Percentiles rank a stretch among this genome's conserved stretches.
phyloP scores from a whole-genome alignment of 805 yeast species.

The Metschnikowia arizonensis region DNA sequence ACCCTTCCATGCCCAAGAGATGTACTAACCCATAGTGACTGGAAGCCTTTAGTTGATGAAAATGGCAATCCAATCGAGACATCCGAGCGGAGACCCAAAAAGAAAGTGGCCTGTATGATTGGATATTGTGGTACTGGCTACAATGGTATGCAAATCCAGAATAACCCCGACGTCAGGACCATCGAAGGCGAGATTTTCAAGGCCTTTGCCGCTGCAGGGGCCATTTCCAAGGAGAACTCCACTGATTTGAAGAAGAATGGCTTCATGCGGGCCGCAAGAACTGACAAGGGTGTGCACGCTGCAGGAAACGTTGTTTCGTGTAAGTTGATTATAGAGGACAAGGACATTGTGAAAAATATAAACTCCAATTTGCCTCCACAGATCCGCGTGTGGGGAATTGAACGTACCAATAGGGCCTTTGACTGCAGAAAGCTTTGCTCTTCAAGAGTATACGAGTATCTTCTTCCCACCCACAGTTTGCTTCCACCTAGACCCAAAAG shows the following conservation, averaged over 20 bases:
- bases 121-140: constrained; percentile 97
- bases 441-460: constrained; percentile 91
- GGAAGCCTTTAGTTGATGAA: constrained; percentile 49
- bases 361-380: constrained; percentile 76
- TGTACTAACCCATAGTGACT: constrained; percentile 24
- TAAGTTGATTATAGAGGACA: constrained; percentile 81
- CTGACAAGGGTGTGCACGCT: constrained; percentile 97
- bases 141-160: constrained; percentile 85
- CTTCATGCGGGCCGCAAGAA: constrained; percentile 82
- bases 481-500: constrained; percentile 85
- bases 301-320: constrained; percentile 88
- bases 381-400: constrained; percentile 89
- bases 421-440: constrained; percentile 95
- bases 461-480: constrained; percentile 86
- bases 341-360: constrained; percentile 65
- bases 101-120: constrained; percentile 82
- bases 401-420: constrained; percentile 82
- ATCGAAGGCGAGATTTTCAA: constrained; percentile 85
- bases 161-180: constrained; percentile 79
- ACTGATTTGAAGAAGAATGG: constrained; percentile 85
- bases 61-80: constrained; percentile 58
- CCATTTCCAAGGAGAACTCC: constrained; percentile 80
- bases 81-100: constrained; percentile 71
- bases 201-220: constrained; percentile 84
- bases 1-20: background rate